Percentiles rank a stretch among this genome's conserved stretches.
phyloP scores from a whole-genome alignment of 208 protist genomes.

The Trypanosomatidae sp. region DNA sequence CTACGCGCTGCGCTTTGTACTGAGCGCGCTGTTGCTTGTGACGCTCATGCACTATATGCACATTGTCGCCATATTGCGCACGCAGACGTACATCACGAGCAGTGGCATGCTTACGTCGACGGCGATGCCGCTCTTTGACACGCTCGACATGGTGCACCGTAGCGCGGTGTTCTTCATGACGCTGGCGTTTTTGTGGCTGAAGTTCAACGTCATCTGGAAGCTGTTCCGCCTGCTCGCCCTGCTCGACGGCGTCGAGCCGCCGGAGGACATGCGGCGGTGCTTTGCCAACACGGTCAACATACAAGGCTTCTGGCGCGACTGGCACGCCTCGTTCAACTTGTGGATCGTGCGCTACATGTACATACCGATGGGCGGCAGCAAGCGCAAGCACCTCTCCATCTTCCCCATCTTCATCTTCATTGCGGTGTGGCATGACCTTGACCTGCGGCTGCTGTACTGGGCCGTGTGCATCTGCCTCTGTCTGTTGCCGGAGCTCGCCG shows the following conservation, averaged over 20 bases:
- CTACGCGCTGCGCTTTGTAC: constrained; percentile 18
- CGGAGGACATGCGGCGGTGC: constrained; percentile 87
- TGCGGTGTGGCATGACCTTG: constrained; percentile 87
- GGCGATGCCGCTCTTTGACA: background rate
- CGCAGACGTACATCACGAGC: background rate
- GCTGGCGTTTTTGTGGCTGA: constrained; percentile 82
- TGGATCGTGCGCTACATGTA: constrained; percentile 87
- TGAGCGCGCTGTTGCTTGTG: constrained; percentile 12
- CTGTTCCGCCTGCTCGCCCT: constrained; percentile 76
- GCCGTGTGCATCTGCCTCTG: constrained; percentile 45
- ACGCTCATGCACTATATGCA: constrained; percentile 42
- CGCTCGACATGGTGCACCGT: constrained; percentile 1
- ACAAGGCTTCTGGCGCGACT: constrained; percentile 85
- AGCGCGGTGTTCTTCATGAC: constrained; percentile 2
- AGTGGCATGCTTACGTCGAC: background rate
- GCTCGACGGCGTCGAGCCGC: constrained; percentile 72
- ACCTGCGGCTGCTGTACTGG: constrained; percentile 53
- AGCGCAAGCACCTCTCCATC: constrained; percentile 34
- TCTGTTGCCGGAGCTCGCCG: constrained; percentile 49
- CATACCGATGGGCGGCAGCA: constrained; percentile 28
- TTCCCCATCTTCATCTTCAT: constrained; percentile 89
- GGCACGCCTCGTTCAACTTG: constrained; percentile 82
- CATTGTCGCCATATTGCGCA: constrained; percentile 23
- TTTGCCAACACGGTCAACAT: constrained; percentile 81
- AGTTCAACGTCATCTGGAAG: constrained; percentile 88